A percentile compares a stretch with the other conserved stretches of the same genome.
phyloP scores from a whole-genome alignment of 441 rosid genomes.

The Dalechampia spathulata region DNA sequence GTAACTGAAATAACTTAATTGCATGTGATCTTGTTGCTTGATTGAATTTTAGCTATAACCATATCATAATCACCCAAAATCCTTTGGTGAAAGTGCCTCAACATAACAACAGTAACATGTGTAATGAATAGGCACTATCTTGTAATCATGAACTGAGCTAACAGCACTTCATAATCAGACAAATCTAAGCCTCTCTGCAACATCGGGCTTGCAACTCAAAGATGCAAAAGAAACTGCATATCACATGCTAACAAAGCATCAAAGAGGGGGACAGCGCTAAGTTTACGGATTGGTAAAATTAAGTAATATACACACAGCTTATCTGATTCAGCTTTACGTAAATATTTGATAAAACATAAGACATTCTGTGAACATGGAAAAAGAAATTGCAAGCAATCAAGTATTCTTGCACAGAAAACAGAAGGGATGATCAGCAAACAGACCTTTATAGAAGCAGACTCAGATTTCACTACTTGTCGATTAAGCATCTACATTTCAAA shows the following conservation, averaged over 20 bases:
- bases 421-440: neutral
- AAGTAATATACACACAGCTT: too few relatives aligned
- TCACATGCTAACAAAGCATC: neutral
- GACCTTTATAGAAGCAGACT: slow-evolving; percentile 87
- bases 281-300: too few relatives aligned
- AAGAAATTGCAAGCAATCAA: neutral
- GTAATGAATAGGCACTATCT: neutral
- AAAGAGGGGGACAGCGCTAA: neutral
- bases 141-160: neutral
- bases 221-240: neutral
- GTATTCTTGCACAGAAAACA: neutral
- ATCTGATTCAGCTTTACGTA: too few relatives aligned
- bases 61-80: neutral
- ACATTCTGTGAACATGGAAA: too few relatives aligned
- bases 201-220: neutral
- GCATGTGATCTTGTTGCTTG: too few relatives aligned
- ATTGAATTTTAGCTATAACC: neutral
- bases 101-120: neutral
- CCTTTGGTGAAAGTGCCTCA: too few relatives aligned
- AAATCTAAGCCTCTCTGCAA: too few relatives aligned
- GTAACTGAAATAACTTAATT: neutral
- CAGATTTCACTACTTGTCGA: slow-evolving; percentile 88
- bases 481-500: slow-evolving; percentile 46
- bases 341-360: too few relatives aligned
- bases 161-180: neutral